Percentiles rank a stretch among this genome's conserved stretches.
Conservation (phyloP, 1,284 basidiomycete species). For the Ustilago bromivora region DNA sequence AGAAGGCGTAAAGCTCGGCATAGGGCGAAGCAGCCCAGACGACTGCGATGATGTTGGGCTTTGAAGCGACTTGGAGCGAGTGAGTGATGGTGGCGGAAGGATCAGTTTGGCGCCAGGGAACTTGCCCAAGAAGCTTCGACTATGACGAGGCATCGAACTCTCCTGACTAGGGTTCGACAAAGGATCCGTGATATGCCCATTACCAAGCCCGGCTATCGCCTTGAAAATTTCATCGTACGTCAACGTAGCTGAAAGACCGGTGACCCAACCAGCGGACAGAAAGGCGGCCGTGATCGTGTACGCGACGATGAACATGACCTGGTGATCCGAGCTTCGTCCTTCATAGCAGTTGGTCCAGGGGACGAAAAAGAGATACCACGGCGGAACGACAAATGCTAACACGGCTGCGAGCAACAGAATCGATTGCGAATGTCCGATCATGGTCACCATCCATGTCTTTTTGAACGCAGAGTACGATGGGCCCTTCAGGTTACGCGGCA, state of each 20-base stretch:
- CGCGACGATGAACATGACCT: constrained; percentile 20
- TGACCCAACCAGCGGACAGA: constrained; percentile 8
- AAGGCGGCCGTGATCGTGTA: constrained; percentile 18
- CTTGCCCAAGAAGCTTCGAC: background rate
- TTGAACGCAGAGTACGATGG: constrained; percentile 15
- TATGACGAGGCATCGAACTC: background rate
- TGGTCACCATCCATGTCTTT: constrained; percentile 30
- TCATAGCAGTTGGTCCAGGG: constrained; percentile 4
- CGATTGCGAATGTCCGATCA: constrained; percentile 13
- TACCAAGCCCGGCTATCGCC: constrained; percentile 13
- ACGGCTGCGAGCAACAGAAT: constrained; percentile 5
- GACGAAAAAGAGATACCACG: constrained; percentile 7
- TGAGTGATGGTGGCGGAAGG: background rate
- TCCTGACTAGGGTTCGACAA: background rate
- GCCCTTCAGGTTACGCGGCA: constrained; percentile 10
- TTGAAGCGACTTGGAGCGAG: background rate
- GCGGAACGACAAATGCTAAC: background rate
- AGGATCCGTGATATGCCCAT: background rate
- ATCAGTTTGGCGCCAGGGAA: constrained; percentile 4
- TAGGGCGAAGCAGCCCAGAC: constrained; percentile 3
- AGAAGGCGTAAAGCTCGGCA: constrained; percentile 11
- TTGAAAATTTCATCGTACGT: constrained; percentile 28
- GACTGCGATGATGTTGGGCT: background rate
- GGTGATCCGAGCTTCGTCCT: background rate
- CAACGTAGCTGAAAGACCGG: constrained; percentile 9